These are phyloP conservation scores for Narthecium ossifragum DNA, from an alignment of 106 monocot species.

Conservation along the genomic window DNA sequence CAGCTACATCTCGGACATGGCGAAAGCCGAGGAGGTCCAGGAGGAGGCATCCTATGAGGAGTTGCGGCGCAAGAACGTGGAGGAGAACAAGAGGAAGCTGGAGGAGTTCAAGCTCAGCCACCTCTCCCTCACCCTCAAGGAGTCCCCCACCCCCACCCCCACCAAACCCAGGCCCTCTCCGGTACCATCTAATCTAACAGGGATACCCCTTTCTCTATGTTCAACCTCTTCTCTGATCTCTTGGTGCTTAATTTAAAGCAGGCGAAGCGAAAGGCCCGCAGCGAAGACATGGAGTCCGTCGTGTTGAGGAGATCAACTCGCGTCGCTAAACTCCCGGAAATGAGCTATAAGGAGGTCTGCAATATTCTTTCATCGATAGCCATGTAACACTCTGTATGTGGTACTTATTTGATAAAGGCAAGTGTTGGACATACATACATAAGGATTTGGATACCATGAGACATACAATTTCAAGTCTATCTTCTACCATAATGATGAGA, in stretches of 20 bases:
- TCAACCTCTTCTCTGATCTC: too few species aligned
- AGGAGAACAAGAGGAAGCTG: conserved; percentile 80
- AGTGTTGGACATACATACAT: too few species aligned
- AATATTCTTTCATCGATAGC: background rate
- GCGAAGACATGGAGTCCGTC: conserved; percentile 8
- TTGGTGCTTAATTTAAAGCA: conserved; percentile 26
- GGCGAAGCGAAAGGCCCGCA: conserved; percentile 25
- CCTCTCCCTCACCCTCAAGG: conserved; percentile 22
- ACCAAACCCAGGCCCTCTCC: too few species aligned
- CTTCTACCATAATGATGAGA: background rate
- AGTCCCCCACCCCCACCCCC: conserved; percentile 3
- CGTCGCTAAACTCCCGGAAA: conserved; percentile 39
- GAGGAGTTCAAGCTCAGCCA: conserved; percentile 66
- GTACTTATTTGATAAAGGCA: background rate
- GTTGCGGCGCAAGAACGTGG: conserved; percentile 50
- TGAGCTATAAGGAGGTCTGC: conserved; percentile 43
- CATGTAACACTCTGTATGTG: background rate
- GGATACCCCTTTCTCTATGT: too few species aligned
- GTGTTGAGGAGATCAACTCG: conserved; percentile 40
- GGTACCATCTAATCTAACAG: too few species aligned
- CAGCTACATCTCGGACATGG: too few species aligned
- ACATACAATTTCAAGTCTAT: background rate
- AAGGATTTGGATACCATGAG: too few species aligned
- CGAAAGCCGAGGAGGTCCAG: too few species aligned
- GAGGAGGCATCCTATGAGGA: conserved; percentile 64